Conservation (phyloP, 108 stramenopile species). For the Skeletonema marinoi region DNA sequence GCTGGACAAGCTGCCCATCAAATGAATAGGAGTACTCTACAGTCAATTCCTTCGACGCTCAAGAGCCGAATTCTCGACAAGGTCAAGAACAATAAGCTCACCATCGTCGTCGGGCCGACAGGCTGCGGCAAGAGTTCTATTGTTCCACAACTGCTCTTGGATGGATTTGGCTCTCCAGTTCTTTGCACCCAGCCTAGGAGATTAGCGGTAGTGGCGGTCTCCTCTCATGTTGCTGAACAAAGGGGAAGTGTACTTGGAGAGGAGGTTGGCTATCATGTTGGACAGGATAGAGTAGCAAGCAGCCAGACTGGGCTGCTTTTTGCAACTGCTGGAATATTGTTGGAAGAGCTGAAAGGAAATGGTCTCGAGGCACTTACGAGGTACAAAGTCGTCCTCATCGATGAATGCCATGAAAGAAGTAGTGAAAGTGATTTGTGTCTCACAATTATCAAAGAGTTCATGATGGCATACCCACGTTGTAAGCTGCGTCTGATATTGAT, state of each 20-base stretch:
- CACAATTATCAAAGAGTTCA: conserved; percentile 41
- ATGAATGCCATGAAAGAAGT: conserved; percentile 57
- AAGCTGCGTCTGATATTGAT: conserved; percentile 47
- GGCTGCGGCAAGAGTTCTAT: conserved; percentile 48
- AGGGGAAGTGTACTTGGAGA: conserved; percentile 23
- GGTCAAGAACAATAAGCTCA: conserved; percentile 26
- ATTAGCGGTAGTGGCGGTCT: conserved; percentile 51
- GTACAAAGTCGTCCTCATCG: conserved; percentile 47
- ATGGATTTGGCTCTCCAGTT: conserved; percentile 32
- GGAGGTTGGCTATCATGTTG: conserved; percentile 59
- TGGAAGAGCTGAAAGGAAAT: conserved; percentile 47
- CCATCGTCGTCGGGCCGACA: conserved; percentile 50
- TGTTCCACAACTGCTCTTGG: conserved; percentile 43
- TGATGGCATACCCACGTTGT: conserved; percentile 27
- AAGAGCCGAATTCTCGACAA: conserved; percentile 24
- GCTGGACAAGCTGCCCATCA: no score
- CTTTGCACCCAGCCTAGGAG: conserved; percentile 56
- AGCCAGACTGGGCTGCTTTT: conserved; percentile 34
- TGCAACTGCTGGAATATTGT: conserved; percentile 47
- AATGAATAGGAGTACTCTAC: not conserved
- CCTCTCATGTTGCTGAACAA: conserved; percentile 39
- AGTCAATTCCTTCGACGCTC: conserved; percentile 16
- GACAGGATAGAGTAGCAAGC: conserved; percentile 26
- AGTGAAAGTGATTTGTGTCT: conserved; percentile 44
- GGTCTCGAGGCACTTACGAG: conserved; percentile 44